Evolutionary conservation across 306 rosid genomes (phyloP).

Genomic region (Dryas drummondii): DNA sequence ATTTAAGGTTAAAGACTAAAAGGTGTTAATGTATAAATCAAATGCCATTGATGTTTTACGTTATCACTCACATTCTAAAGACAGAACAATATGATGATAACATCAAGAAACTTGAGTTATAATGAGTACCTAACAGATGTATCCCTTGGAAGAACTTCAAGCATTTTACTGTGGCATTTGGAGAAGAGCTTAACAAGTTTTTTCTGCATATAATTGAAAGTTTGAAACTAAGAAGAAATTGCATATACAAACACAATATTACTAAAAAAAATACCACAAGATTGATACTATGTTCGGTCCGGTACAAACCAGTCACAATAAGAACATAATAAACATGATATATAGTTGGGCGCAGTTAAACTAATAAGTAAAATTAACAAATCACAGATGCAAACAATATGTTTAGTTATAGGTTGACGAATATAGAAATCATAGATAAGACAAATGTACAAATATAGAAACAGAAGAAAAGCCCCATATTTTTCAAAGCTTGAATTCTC

Average conservation of each 20-base stretch:
- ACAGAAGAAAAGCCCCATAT: neutral
- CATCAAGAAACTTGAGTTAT: slow-evolving; percentile 8
- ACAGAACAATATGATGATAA: neutral
- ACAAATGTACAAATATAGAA: neutral
- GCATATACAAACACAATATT: slow-evolving; percentile 1
- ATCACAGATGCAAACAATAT: neutral
- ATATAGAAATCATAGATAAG: neutral
- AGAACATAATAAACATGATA: neutral
- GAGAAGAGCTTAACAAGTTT: slow-evolving; percentile 59
- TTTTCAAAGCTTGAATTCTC: no score
- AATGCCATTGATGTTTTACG: neutral
- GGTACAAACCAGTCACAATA: neutral
- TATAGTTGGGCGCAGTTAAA: no score
- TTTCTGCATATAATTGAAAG: slow-evolving; percentile 51
- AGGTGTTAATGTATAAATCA: neutral
- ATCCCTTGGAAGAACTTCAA: slow-evolving; percentile 56
- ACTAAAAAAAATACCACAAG: neutral
- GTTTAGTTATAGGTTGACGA: neutral
- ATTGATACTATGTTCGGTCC: neutral
- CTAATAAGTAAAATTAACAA: neutral
- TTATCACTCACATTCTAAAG: neutral
- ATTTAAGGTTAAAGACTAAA: neutral
- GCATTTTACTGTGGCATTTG: slow-evolving; percentile 86
- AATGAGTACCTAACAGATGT: slow-evolving; percentile 56
- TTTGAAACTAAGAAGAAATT: slow-evolving; percentile 11